Evolutionary conservation across 306 rosid genomes (phyloP), one percentile per base, ranked within the genome.

Genomic region (Oxytropis ochrocephala): DNA sequence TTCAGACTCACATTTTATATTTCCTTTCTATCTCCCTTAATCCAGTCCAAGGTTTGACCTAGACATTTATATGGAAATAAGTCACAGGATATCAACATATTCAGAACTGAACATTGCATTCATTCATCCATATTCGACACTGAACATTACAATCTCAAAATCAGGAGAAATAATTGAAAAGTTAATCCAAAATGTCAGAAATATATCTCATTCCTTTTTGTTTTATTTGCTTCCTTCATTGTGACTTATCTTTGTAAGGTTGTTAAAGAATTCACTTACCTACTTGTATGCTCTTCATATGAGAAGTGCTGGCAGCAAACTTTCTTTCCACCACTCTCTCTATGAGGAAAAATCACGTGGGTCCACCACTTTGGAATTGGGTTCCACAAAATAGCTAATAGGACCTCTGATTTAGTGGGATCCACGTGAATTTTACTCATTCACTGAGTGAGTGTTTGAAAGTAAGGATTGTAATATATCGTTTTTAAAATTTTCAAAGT

Each of bases 191-290:
- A 67, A 61, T 27, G 18, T 52, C 48, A 36, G 58, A 69, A 68
- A 32, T 7, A 30, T 44, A 19, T 69, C 8, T 51, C 8, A 32
- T 57, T 47, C 41, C 59, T 72, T 67, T 77, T 60, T 7, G 21
- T 76, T 78, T 73, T 75, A 11, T 11, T 24, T 10, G 30, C 41
- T 72, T 65, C 73, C 56, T 43, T 47, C 44, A 52, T 49, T 58
- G 33, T 35, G 50, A 49, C 48, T 59, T 43, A 67, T 56, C 76
- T 76, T 75, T 80, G 12, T 32, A 53, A 58, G 57, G 76, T 73
- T 47, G 64, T 73, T 65, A 67, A 72, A 72, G 51, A 53, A 62
- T 50, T 74, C 5, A 47, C 16, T 21, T 48, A 13, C 49, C 30
- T 65, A 0, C 8, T 35, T 35, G 46, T 67, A 49, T 58, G 69